Conservation (phyloP, 2,329 filamentous ascomycete genomes). For the Talaromyces sp. region DNA sequence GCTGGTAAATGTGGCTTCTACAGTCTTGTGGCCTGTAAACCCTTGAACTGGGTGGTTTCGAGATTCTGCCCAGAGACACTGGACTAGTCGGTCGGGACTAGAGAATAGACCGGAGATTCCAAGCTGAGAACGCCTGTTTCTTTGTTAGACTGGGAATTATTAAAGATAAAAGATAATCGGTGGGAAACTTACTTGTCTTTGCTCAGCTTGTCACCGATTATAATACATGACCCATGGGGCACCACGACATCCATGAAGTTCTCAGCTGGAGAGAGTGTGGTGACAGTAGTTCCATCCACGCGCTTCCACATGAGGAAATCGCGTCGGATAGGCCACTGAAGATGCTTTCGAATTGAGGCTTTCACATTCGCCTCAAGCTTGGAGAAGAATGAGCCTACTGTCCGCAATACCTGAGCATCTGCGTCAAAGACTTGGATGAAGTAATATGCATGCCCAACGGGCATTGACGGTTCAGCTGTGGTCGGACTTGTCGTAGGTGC, state of each 20-base stretch:
- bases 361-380: constrained; percentile 45
- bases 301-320: constrained; percentile 50
- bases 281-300: constrained; percentile 40
- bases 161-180: too few relatives aligned
- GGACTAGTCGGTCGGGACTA: constrained; percentile 41
- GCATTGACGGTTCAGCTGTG: constrained; percentile 25
- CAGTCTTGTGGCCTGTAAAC: constrained; percentile 52
- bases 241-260: constrained; percentile 37
- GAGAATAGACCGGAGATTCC: constrained; percentile 39
- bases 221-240: constrained; percentile 44
- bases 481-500: constrained; percentile 4
- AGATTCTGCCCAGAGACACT: constrained; percentile 49
- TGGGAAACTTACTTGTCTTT: constrained; percentile 43
- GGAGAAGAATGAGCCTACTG: constrained; percentile 47
- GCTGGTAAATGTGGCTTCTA: constrained; percentile 56
- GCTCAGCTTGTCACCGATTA: constrained; percentile 45
- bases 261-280: constrained; percentile 37
- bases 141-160: neutral
- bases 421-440: constrained; percentile 58
- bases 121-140: constrained; percentile 35
- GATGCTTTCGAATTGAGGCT: constrained; percentile 41
- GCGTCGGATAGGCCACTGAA: constrained; percentile 41
- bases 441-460: constrained; percentile 47
- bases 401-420: constrained; percentile 47
- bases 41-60: constrained; percentile 50